Conservation (phyloP, 495 filamentous ascomycete genomes). For the Penicillium longicatenatum region DNA sequence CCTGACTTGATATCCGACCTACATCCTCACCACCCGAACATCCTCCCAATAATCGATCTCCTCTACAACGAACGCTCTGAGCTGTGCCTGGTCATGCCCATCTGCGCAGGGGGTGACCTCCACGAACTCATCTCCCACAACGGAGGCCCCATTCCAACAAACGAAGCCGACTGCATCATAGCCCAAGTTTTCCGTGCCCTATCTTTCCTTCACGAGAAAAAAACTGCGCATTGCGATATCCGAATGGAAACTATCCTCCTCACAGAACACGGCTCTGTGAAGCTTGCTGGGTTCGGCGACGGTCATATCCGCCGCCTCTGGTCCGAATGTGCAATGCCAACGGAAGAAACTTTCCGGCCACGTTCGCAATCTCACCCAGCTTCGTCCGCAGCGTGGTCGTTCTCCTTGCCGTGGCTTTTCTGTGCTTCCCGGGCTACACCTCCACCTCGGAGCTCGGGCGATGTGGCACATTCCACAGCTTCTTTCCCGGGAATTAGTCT, state of each 20-base stretch:
- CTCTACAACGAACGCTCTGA: constrained; percentile 89
- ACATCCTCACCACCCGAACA: constrained; percentile 76
- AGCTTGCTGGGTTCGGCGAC: constrained; percentile 95
- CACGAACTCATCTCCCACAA: constrained; percentile 84
- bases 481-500: constrained; percentile 23
- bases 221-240: constrained; percentile 87
- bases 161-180: constrained; percentile 91
- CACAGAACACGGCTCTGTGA: constrained; percentile 84
- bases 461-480: constrained; percentile 10
- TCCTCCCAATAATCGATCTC: constrained; percentile 89
- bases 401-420: constrained; percentile 18
- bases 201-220: constrained; percentile 93
- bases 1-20: constrained; percentile 79
- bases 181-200: constrained; percentile 97
- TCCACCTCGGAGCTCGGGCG: background rate
- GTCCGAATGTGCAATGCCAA: constrained; percentile 14
- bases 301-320: constrained; percentile 62
- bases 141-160: constrained; percentile 59
- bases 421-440: background rate
- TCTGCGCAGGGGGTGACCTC: constrained; percentile 89
- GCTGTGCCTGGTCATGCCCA: constrained; percentile 97
- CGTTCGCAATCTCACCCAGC: constrained; percentile 5
- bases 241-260: constrained; percentile 95
- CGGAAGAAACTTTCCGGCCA: constrained; percentile 6
- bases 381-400: constrained; percentile 15